A percentile compares a stretch with the other conserved stretches of the same genome.
phyloP scores from a whole-genome alignment of 257 asterid species.

The Fraxinus excelsior region DNA sequence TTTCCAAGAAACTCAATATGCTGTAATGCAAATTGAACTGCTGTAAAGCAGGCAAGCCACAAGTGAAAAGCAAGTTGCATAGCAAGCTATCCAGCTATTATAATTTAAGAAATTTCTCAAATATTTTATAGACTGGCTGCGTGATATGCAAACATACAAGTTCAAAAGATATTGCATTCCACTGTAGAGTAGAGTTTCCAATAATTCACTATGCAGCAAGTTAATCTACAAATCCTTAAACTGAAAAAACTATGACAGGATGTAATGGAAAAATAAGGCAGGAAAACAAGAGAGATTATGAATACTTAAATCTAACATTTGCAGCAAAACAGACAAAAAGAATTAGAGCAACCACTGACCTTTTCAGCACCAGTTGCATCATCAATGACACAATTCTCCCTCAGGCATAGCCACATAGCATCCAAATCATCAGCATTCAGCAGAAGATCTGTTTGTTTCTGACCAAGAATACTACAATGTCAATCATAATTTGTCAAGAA shows the following conservation, averaged over 20 bases:
- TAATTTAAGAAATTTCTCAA: background rate
- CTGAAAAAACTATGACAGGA: background rate
- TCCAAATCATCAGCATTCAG: constrained; percentile 99
- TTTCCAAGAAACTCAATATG: background rate
- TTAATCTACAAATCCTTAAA: background rate
- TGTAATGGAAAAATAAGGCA: background rate
- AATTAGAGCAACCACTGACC: constrained; percentile 43
- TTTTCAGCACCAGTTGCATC: constrained; percentile 99
- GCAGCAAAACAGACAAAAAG: constrained; percentile 9
- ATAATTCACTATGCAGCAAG: background rate
- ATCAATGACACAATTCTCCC: constrained; percentile 98
- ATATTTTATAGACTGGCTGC: background rate
- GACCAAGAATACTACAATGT: constrained; percentile 23
- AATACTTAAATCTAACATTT: background rate
- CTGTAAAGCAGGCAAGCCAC: background rate
- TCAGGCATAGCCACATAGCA: constrained; percentile 98
- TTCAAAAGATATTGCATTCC: background rate
- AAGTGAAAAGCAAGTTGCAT: background rate
- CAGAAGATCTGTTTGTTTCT: constrained; percentile 98
- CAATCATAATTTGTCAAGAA: background rate
- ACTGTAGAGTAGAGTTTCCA: background rate
- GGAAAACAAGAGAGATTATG: background rate
- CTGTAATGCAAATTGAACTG: background rate
- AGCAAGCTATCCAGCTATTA: background rate
- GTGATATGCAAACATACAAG: background rate